These are phyloP conservation scores for Colletotrichum sidae DNA, from an alignment of 2,329 filamentous ascomycete genomes.

Conservation along the genomic window DNA sequence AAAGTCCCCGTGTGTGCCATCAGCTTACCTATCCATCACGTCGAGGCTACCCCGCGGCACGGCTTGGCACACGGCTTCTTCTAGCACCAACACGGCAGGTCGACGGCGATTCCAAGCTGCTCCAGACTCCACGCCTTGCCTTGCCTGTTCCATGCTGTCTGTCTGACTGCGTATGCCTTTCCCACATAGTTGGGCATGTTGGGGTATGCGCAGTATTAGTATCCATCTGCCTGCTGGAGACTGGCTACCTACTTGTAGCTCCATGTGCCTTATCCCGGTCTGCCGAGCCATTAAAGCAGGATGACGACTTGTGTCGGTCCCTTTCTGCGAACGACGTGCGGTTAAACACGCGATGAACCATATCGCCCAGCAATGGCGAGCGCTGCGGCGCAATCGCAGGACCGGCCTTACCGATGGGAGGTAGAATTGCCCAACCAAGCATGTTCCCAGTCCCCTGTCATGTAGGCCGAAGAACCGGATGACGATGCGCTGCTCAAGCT, in stretches of 20 bases:
- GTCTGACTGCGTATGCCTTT: slow-evolving; percentile 2
- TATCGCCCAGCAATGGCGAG: background rate
- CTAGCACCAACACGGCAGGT: slow-evolving; percentile 34
- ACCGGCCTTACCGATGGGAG: background rate
- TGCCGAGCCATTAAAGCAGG: background rate
- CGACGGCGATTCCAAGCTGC: slow-evolving; percentile 5
- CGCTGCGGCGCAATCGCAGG: slow-evolving; percentile 15
- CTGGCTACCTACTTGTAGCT: background rate
- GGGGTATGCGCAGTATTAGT: background rate
- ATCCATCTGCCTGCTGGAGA: background rate
- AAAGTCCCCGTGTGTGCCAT: slow-evolving; percentile 13
- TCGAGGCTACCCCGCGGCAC: slow-evolving; percentile 14
- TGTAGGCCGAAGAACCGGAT: background rate
- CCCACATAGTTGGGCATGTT: background rate
- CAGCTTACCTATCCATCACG: slow-evolving; percentile 13
- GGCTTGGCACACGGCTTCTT: slow-evolving; percentile 21
- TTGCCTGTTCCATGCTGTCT: background rate
- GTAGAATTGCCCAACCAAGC: background rate
- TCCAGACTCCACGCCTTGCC: background rate
- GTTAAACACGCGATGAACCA: background rate
- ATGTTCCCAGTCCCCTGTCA: background rate
- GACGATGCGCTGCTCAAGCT: background rate
- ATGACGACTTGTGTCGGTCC: slow-evolving; percentile 10
- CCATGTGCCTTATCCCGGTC: background rate
- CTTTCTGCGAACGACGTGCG: background rate